Evolutionary conservation across 2,329 filamentous ascomycete species (phyloP), one percentile per base, ranked within the genome.

Genomic region (Passalora sequoiae): DNA sequence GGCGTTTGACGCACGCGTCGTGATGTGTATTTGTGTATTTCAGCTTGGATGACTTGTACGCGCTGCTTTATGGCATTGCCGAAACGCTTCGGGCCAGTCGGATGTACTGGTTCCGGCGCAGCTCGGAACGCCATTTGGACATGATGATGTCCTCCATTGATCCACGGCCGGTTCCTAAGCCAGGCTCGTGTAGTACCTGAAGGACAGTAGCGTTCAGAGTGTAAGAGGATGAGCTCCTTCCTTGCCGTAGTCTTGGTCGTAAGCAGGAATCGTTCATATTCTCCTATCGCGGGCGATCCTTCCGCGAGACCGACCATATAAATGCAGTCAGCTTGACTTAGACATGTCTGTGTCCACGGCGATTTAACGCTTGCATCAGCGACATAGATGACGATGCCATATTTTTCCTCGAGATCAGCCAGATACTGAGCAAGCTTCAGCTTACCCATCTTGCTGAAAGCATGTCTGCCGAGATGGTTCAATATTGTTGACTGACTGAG

Each of bases 11-110:
- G 81, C n/a, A 94, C 81, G 53, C 86, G 84, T n/a, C 88, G 79
- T 1, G 89, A 95, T 0, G 94, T 97, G 63, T 96, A 98, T 63
- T 96, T 97, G 61, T 97, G 91, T 15, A 98, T 96, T 62, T 97
- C 92, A 0, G 92, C 92, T 62, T 97, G 92, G 3, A 98, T 66
- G 4, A 92, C 89, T 64, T 98, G 91, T 4, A 98, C 92, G 25
- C 89, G 75, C 60, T 96, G 86, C 64, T 96, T 97, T 47, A 98
- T 70, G 1, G 84, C 88, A 4, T 84, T 85, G 1, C 91, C 89
- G 12, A 94, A 83, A 39, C 84, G 83, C 56, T 88, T 87, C 1
- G 80, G 76, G 10, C 82, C 81, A 15, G 83, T 78, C 57, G 83
- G 77, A 57, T 92, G 83, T 0, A 85, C 79, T 2, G 89, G 86